A percentile compares a stretch with the other conserved stretches of the same genome.
These are phyloP conservation scores for Suillus ampliporus DNA, from an alignment of 768 basidiomycete species.

Conservation along the genomic window DNA sequence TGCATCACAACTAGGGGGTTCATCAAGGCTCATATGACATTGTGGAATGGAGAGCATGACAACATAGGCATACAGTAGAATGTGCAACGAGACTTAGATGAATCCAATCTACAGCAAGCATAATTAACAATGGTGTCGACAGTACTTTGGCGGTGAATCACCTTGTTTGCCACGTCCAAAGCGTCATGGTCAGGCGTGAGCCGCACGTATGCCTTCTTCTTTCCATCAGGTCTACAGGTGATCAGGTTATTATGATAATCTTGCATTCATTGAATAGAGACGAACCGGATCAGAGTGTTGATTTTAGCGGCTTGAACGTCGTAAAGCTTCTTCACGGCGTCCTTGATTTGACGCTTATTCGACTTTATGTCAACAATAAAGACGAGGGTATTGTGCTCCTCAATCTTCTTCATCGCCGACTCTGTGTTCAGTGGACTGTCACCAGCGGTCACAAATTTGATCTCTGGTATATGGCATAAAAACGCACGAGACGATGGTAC, in stretches of 20 bases:
- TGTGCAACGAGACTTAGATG: slow-evolving; percentile 60
- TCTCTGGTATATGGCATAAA: slow-evolving; percentile 7
- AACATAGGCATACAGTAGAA: slow-evolving; percentile 4
- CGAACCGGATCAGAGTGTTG: slow-evolving; percentile 97
- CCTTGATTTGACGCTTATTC: slow-evolving; percentile 99
- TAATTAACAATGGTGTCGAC: slow-evolving; percentile 2
- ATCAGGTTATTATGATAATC: neutral
- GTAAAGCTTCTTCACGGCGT: slow-evolving; percentile 99
- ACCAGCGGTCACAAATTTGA: slow-evolving; percentile 1
- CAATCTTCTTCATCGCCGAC: slow-evolving; percentile 99
- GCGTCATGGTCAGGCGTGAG: slow-evolving; percentile 96
- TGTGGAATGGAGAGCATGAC: slow-evolving; percentile 14
- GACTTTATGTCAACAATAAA: slow-evolving; percentile 95
- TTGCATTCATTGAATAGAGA: slow-evolving; percentile 11
- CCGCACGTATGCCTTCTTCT: slow-evolving; percentile 99
- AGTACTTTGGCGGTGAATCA: slow-evolving; percentile 35
- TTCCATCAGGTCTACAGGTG: slow-evolving; percentile 85
- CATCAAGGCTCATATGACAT: slow-evolving; percentile 6
- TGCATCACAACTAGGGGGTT: neutral
- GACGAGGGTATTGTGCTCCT: slow-evolving; percentile 99
- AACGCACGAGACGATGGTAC: slow-evolving; percentile 88
- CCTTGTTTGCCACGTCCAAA: slow-evolving; percentile 97
- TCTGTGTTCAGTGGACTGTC: slow-evolving; percentile 89
- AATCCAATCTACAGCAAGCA: slow-evolving; percentile 76
- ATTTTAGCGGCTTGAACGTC: slow-evolving; percentile 95